A percentile compares a stretch with the other conserved stretches of the same genome.
These are phyloP conservation scores for Mycena rebaudengoi DNA, from an alignment of 768 basidiomycete species.

Conservation along the genomic window DNA sequence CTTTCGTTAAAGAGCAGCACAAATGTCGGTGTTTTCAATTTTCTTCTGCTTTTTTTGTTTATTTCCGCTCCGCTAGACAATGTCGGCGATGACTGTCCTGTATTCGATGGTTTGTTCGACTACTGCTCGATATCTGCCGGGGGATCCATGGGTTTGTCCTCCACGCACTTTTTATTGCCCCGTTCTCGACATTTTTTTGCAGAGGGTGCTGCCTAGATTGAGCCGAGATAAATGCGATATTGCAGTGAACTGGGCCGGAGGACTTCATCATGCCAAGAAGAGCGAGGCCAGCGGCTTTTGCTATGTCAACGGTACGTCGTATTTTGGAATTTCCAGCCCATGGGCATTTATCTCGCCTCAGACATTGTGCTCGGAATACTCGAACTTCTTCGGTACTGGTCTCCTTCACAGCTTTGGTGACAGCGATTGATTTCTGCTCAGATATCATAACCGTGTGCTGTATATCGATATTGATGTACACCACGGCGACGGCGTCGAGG, in stretches of 20 bases:
- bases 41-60: conserved; percentile 6
- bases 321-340: not conserved
- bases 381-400: conserved; percentile 81
- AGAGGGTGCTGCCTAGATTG: conserved; percentile 97
- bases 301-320: conserved; percentile 88
- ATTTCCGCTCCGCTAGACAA: conserved; percentile 67
- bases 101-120: conserved; percentile 98
- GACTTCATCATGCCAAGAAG: conserved; percentile 98
- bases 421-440: conserved; percentile 37
- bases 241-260: conserved; percentile 99
- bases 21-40: conserved; percentile 70
- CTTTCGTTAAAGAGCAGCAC: conserved; percentile 92
- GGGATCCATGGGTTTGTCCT: conserved; percentile 91
- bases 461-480: conserved; percentile 99
- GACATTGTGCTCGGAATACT: conserved; percentile 98
- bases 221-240: conserved; percentile 99
- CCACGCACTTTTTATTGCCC: not conserved
- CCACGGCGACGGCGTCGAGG: conserved; percentile 98
- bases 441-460: conserved; percentile 92
- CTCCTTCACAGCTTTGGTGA: not conserved
- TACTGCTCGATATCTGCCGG: conserved; percentile 99
- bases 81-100: conserved; percentile 98
- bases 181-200: not conserved
- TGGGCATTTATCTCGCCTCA: conserved; percentile 39
- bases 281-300: conserved; percentile 99